Evolutionary conservation across 2,329 filamentous ascomycete species (phyloP), one percentile per base, ranked within the genome.

Genomic region (Colletotrichum viniferum): DNA sequence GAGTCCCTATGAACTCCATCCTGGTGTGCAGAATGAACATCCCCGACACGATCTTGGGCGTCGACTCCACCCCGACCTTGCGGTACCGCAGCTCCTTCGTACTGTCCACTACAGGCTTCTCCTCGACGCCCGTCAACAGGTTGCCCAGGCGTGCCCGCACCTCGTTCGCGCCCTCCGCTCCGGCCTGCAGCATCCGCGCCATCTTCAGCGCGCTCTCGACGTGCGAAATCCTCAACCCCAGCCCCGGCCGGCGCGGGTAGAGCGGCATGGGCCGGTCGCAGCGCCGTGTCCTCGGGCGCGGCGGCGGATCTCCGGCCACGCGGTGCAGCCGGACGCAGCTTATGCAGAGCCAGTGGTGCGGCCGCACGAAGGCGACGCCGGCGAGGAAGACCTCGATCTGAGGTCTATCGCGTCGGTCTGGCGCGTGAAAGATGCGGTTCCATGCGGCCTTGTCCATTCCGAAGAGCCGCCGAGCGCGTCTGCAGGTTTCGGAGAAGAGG

Each of bases 351-450:
- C n/a, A 21, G 43, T 52, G 43, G n/a, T 52, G 10, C 6, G 43
- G 43, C 43, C 43, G 43, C 3, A 1, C 12, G 43, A 13, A 52
- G 43, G 6, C 43, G 43, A 52, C 43, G n/a, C n/a, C n/a, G 43
- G n/a, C 43, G 43, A 52, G 43, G 43, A 52, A 52, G n/a, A 1
- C 10, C 3, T 21, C 10, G 10, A 52, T 52, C 10, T 2, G 43
- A 21, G 10, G 12, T 3, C 2, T 13, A 7, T 1, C 9, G 10
- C 3, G 43, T 1, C 0, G 0, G n/a, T 4, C 6, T 24, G 2
- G n/a, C 43, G n/a, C 0, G n/a, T 3, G 10, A 12, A 52, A 21
- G 43, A 13, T 0, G 12, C 43, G 43, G 5, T 0, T 0, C n/a
- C 43, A 52, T n/a, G 43, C 43, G 6, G 6, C 12, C 5, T 24